phyloP scores from a whole-genome alignment of 768 basidiomycete genomes.

The Pisolithus albus region DNA sequence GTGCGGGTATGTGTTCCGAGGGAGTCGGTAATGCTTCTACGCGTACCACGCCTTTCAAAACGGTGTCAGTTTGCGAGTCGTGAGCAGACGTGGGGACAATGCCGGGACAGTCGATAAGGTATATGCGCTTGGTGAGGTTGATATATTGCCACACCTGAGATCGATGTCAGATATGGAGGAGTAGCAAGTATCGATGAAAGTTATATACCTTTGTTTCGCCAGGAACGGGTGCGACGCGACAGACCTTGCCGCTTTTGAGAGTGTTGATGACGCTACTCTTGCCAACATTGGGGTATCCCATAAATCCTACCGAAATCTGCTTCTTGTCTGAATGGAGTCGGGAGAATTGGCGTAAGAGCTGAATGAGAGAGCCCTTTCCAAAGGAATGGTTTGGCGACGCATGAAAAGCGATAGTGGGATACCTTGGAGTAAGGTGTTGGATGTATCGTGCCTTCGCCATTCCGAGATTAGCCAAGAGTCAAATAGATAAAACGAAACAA shows the following conservation, averaged over 20 bases:
- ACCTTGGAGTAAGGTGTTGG: conserved; percentile 88
- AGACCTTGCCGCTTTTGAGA: conserved; percentile 95
- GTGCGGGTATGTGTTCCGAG: conserved; percentile 82
- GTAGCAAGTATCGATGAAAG: neutral
- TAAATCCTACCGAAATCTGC: conserved; percentile 96
- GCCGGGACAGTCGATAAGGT: conserved; percentile 98
- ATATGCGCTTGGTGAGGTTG: conserved; percentile 90
- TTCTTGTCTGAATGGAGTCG: conserved; percentile 98
- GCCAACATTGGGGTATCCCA: conserved; percentile 98
- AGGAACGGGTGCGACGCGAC: conserved; percentile 91
- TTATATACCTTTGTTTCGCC: conserved; percentile 82
- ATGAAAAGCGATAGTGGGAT: conserved; percentile 97
- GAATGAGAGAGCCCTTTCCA: conserved; percentile 97
- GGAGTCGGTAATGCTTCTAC: conserved; percentile 92
- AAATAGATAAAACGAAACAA: neutral
- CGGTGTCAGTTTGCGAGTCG: conserved; percentile 84
- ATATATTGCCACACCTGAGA: conserved; percentile 97
- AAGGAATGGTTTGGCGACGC: conserved; percentile 99
- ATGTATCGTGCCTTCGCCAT: conserved; percentile 80
- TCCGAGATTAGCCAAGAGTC: neutral
- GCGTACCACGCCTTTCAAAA: conserved; percentile 94
- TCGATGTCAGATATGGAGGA: neutral
- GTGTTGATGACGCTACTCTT: conserved; percentile 98
- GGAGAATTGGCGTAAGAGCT: conserved; percentile 92
- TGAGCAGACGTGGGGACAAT: conserved; percentile 92